Evolutionary conservation across 2,329 filamentous ascomycete genomes (phyloP).

Genomic region (Verticillium klebahnii): DNA sequence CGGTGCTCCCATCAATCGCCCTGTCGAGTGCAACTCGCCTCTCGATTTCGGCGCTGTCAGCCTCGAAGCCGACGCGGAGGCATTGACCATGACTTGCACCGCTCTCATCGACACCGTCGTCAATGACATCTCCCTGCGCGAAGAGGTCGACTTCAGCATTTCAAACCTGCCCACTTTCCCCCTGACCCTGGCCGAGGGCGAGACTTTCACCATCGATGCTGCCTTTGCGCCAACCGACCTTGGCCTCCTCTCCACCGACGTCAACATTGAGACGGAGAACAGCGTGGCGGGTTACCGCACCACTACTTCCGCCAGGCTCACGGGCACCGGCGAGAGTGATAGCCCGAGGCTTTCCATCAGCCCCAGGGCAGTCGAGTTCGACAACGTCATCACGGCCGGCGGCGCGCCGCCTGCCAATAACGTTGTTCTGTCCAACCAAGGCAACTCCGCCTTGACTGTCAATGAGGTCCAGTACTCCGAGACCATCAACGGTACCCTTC

Average conservation of each 20-base stretch:
- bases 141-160: slow-evolving; percentile 30
- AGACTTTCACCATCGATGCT: slow-evolving; percentile 36
- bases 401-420: slow-evolving; percentile 34
- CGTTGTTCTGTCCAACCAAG: slow-evolving; percentile 44
- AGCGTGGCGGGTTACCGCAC: slow-evolving; percentile 38
- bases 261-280: slow-evolving; percentile 45
- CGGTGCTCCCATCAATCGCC: slow-evolving; percentile 48
- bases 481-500: slow-evolving; percentile 38
- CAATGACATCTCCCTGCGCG: slow-evolving; percentile 28
- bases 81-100: slow-evolving; percentile 38
- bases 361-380: slow-evolving; percentile 44
- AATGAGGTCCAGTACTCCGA: slow-evolving; percentile 37
- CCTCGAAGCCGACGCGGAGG: slow-evolving; percentile 21
- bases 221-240: slow-evolving; percentile 40
- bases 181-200: slow-evolving; percentile 25
- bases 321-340: slow-evolving; percentile 42
- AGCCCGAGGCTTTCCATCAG: slow-evolving; percentile 40
- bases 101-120: slow-evolving; percentile 40
- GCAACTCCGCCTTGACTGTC: slow-evolving; percentile 40
- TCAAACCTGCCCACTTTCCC: slow-evolving; percentile 25
- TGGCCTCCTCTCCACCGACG: slow-evolving; percentile 41
- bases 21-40: slow-evolving; percentile 48
- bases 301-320: slow-evolving; percentile 39
- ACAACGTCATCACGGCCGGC: slow-evolving; percentile 40
- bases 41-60: slow-evolving; percentile 41